Base-by-base conservation (phyloP, 768 basidiomycete species). In the Auriculariales sp. region DNA sequence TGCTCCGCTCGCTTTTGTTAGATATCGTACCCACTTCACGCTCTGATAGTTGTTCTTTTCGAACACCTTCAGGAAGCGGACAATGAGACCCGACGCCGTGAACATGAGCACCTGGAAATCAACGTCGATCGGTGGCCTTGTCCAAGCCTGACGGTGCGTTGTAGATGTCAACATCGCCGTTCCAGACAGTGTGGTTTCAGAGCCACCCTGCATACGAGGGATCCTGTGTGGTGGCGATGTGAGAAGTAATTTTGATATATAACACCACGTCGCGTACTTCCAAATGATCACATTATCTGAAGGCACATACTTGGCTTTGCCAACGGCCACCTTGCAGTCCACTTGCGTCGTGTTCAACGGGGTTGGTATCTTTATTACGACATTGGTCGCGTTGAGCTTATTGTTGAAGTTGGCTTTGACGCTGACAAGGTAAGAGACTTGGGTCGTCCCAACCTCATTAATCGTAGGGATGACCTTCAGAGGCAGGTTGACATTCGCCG, bases 91-190 rank as follows among this genome's bases (percentile, higher is more conserved):
- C 10, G 94, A 97, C 10, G 95, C 75, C 0, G 95, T 98, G 66
- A 98, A 90, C 95, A 99, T 99, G 57, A 99, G 73, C 51, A 99
- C 95, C 68, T 93, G 91, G 68, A 99, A 99, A 64, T 99, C 95
- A 54, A 98, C 82, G 56, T 94, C 89, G 59, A 99, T 98, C 5
- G 95, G 95, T 15, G 95, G 95, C 49, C 95, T 73, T 2, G 93
- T 92, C 95, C 95, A 99, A 3, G 94, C 82, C 73, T 97, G 92
- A 29, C 91, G 81, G 52, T 79, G 75, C 0, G 95, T 99, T 28
- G 91, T 94, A 52, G 79, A 78, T 2, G 93, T 89, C 53, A 98
- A 69, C 29, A 76, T 74, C 4, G 91, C 94, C 7, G 81, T 78
- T 1, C 80, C 95, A 2, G 77, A 77, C 50, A 98, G 76, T 0